These are phyloP conservation scores for Aschersonia sp. DNA, from an alignment of 2,329 filamentous ascomycete genomes.

Conservation along the genomic window DNA sequence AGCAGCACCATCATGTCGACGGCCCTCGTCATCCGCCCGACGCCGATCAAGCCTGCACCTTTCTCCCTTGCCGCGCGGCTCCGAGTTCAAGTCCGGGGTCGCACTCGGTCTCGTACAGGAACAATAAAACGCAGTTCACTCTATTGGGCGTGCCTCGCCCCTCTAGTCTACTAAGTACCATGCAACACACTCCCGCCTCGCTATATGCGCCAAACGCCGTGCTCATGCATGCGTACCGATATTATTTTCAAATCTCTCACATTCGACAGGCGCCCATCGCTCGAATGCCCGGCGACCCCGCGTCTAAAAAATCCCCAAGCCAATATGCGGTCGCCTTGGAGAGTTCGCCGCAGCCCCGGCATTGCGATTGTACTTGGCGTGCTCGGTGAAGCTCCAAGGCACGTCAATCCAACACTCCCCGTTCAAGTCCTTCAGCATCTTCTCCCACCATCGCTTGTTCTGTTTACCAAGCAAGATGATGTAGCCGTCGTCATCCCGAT, in stretches of 20 bases:
- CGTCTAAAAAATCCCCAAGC: background rate
- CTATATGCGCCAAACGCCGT: too few relatives aligned
- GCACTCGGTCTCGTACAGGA: background rate
- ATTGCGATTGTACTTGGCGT: slow-evolving; percentile 4
- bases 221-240: too few relatives aligned
- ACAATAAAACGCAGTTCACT: background rate
- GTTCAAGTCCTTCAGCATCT: slow-evolving; percentile 10
- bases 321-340: background rate
- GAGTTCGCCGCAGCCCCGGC: background rate
- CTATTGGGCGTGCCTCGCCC: too few relatives aligned
- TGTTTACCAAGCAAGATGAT: slow-evolving; percentile 12
- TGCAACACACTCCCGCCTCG: too few relatives aligned
- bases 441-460: slow-evolving; percentile 13
- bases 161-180: too few relatives aligned
- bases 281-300: background rate
- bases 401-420: slow-evolving; percentile 14
- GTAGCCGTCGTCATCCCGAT: slow-evolving; percentile 10
- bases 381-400: slow-evolving; percentile 11
- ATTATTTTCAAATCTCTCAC: too few relatives aligned
- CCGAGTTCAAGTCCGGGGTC: background rate
- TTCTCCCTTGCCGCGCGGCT: too few relatives aligned
- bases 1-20: background rate
- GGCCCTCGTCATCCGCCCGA: too few relatives aligned
- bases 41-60: too few relatives aligned
- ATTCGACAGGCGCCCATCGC: background rate